Base-by-base conservation (phyloP, 1,139 yeast species). In the Saccharomyces hybrid region DNA sequence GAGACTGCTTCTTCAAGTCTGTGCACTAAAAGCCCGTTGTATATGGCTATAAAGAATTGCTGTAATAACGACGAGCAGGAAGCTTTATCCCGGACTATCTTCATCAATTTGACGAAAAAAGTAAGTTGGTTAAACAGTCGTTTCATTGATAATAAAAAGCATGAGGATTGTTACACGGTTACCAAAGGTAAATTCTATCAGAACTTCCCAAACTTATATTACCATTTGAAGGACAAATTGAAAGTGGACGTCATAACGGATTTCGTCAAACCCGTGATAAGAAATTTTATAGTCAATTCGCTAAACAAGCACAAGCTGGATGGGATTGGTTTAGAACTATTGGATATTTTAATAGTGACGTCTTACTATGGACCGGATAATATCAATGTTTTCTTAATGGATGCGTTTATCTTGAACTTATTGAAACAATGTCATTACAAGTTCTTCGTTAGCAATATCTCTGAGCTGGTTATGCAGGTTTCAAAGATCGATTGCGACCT, bases 301-400 rank as follows among this genome's bases (percentile, higher is more conserved):
- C 31, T 49, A n/a, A 26, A 38, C 25, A 44, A 41, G 23, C 26
- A 23, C 38, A n/a, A 20, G 26, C 32, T 25, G 7, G 50, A 50
- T 32, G 50, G 31, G 4, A 31, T 23, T 20, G 30, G 34, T 25
- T 44, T 50, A 25, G 52, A 50, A 20, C 50, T 50, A 4, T 27
- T 50, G 23, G 52, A 50, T 46, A 50, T 50, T 34, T 20, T 50
- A 23, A 42, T 50, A 30, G 52, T 50, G 9, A 28, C 48, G 16
- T 8, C 41, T 27, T 32, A 34, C 34, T 50, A 50, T 26, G 47
- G 48, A 20, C 14, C 16, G n/a, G 52, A 50, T 5, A 31, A 46
- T 5, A 32, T 46, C 28, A 25, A 31, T 28, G 42, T 14, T 16
- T 30, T 47, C 27, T 16, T 50, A 11, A 31, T 47, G 31, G 46